phyloP scores from a whole-genome alignment of 345 rosid species.

The Eucalyptus microcorys region DNA sequence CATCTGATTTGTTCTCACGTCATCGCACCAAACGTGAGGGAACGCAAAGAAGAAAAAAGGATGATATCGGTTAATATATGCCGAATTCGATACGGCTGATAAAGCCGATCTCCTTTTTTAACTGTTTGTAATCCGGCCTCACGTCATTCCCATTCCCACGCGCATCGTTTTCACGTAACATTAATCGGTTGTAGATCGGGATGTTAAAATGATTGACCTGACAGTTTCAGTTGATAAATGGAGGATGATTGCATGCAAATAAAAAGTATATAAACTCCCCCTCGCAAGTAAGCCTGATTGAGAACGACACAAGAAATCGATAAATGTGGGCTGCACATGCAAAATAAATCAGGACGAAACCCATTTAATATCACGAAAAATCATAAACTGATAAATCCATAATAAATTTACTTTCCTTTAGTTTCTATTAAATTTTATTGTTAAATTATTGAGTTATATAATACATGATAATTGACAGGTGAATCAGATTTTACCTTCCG shows the following conservation, averaged over 20 bases:
- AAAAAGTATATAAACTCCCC: background rate
- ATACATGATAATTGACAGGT: too few relatives aligned
- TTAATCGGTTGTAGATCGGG: background rate
- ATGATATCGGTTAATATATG: background rate
- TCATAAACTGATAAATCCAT: rapidly evolving
- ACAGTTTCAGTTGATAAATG: rapidly evolving
- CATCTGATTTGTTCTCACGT: background rate
- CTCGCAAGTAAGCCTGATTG: background rate
- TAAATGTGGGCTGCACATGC: background rate
- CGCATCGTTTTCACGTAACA: background rate
- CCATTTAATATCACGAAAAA: background rate
- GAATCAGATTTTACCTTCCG: rapidly evolving
- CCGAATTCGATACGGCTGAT: background rate
- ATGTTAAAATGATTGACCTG: too few relatives aligned
- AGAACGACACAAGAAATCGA: background rate
- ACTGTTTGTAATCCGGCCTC: background rate
- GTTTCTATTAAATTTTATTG: rapidly evolving
- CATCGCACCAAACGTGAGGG: background rate
- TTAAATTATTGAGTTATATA: too few relatives aligned
- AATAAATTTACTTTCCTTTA: rapidly evolving
- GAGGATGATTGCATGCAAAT: background rate
- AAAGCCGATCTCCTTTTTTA: background rate
- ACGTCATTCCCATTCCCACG: background rate
- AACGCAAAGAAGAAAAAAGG: background rate
- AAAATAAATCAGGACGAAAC: rapidly evolving